phyloP scores from a whole-genome alignment of 192 early-diverging fungal species.

The Cetraspora pellucida region DNA sequence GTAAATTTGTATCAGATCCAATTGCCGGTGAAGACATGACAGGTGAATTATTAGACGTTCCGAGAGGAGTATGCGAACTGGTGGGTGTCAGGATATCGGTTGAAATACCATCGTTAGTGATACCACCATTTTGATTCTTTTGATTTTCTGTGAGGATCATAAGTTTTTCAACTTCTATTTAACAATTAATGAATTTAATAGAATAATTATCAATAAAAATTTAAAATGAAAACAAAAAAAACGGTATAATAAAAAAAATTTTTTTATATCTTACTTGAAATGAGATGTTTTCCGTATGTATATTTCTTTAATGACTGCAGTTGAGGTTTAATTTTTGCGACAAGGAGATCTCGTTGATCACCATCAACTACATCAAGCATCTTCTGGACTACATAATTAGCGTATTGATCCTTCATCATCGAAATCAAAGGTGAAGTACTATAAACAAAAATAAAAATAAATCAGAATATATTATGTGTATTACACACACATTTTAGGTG shows the following conservation, averaged over 20 bases:
- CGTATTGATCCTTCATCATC: constrained; percentile 99
- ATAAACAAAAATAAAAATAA: constrained; percentile 10
- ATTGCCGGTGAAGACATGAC: constrained; percentile 6
- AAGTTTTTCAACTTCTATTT: constrained; percentile 35
- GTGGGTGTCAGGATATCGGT: constrained; percentile 1
- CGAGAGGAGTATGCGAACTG: constrained; percentile 1
- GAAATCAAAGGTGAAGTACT: constrained; percentile 81
- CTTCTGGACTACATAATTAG: constrained; percentile 99
- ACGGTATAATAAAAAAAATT: neutral
- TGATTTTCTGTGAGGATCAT: constrained; percentile 34
- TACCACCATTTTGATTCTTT: constrained; percentile 17
- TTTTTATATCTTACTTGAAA: constrained; percentile 56
- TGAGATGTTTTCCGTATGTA: constrained; percentile 98
- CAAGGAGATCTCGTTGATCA: constrained; percentile 84
- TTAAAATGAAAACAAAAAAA: neutral
- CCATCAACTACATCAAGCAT: constrained; percentile 98
- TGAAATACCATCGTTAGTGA: neutral
- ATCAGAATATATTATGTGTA: neutral
- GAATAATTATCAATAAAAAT: neutral
- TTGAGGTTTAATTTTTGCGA: constrained; percentile 91
- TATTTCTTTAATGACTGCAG: constrained; percentile 92
- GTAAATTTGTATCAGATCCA: neutral
- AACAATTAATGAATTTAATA: constrained; percentile 5
- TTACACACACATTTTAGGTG: constrained; percentile 5
- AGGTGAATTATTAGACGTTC: constrained; percentile 18